Percentiles rank a stretch among this genome's conserved stretches.
Evolutionary conservation across 106 monocot species (phyloP).

Genomic region (Dendrobium nobile): DNA sequence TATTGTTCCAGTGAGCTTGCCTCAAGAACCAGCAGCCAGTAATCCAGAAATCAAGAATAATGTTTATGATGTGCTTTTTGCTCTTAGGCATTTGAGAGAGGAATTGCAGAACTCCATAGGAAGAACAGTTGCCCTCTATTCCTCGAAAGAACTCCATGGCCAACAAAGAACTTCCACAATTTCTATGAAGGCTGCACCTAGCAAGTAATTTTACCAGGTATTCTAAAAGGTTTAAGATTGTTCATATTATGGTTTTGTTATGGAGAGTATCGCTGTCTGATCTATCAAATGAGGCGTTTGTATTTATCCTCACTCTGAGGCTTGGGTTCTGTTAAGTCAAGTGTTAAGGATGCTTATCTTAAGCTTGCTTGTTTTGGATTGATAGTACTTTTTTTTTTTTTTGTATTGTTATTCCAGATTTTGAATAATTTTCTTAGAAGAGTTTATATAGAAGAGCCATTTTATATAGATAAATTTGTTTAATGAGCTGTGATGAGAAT

Average conservation of each 20-base stretch:
- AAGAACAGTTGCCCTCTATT: background rate
- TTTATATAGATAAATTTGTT: background rate
- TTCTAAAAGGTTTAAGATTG: background rate
- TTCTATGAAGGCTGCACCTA: background rate
- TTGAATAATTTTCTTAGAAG: background rate
- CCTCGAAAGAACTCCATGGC: background rate
- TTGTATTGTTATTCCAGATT: background rate
- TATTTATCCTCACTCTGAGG: background rate
- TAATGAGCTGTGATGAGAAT: background rate
- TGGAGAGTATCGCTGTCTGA: background rate
- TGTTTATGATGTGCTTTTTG: background rate
- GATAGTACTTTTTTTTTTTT: background rate
- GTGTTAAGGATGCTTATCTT: background rate
- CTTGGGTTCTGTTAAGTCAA: background rate
- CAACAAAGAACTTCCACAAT: background rate
- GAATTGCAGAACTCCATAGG: constrained; percentile 3
- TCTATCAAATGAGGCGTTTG: background rate
- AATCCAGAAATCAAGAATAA: background rate
- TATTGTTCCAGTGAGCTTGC: constrained; percentile 8
- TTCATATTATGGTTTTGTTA: constrained; percentile 1
- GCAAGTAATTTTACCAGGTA: background rate
- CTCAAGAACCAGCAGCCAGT: background rate
- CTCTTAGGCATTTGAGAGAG: constrained; percentile 6
- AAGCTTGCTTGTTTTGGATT: background rate
- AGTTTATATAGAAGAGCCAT: background rate